phyloP scores from a whole-genome alignment of 345 rosid species.

The Trapa incisa region DNA sequence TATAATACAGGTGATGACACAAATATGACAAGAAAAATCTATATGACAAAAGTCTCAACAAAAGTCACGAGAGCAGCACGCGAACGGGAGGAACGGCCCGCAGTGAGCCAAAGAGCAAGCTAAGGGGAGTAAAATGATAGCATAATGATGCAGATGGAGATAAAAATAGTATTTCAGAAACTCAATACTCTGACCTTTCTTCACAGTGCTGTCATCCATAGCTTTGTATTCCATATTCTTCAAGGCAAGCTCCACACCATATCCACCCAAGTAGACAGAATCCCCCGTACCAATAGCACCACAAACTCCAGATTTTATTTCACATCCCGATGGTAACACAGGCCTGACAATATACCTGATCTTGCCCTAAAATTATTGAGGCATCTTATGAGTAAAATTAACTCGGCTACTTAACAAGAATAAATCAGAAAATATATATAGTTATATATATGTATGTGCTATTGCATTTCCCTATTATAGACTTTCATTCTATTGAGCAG shows the following conservation, averaged over 20 bases:
- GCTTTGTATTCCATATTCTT: conserved; percentile 99
- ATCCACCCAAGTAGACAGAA: conserved; percentile 81
- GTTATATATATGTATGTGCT: not conserved
- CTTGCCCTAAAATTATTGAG: conserved; percentile 47
- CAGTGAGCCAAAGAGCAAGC: too few relatives aligned
- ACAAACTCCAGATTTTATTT: conserved; percentile 51
- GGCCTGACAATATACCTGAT: conserved; percentile 86
- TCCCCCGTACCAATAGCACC: conserved; percentile 76
- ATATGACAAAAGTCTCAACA: not conserved
- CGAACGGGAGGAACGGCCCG: too few relatives aligned
- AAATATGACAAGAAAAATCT: not conserved
- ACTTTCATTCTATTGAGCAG: not conserved
- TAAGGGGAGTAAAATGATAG: not conserved
- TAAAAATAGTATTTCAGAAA: not conserved
- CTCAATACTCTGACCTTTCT: conserved; percentile 46
- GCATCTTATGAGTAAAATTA: conserved; percentile 14
- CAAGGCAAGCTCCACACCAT: conserved; percentile 97
- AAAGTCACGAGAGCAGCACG: too few relatives aligned
- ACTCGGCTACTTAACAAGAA: not conserved
- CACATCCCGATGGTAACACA: conserved; percentile 83
- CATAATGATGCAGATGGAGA: not conserved
- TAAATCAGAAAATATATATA: not conserved
- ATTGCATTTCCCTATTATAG: not conserved
- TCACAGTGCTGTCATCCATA: conserved; percentile 86
- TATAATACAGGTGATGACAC: not conserved